Conservation (phyloP, 495 filamentous ascomycete species). For the Neurospora sp. region DNA sequence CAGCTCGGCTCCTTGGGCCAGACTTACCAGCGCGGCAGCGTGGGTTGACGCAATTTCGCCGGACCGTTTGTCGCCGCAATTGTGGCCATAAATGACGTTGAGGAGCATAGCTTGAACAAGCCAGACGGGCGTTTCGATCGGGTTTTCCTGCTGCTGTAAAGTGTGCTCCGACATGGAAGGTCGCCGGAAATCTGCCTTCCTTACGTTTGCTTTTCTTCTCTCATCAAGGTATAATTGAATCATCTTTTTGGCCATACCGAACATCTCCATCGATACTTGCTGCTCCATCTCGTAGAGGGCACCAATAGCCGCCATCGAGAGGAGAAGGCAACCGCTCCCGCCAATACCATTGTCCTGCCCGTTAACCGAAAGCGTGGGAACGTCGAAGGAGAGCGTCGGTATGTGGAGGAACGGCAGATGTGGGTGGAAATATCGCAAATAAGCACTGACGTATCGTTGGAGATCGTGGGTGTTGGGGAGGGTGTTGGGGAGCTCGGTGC, state of each 20-base stretch:
- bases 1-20: slow-evolving; percentile 79
- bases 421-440: slow-evolving; percentile 90
- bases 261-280: slow-evolving; percentile 70
- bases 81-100: slow-evolving; percentile 92
- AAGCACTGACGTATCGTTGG: slow-evolving; percentile 83
- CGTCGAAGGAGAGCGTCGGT: slow-evolving; percentile 85
- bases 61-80: slow-evolving; percentile 83
- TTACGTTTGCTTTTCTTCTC: slow-evolving; percentile 78
- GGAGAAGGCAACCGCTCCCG: slow-evolving; percentile 80
- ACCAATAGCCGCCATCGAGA: slow-evolving; percentile 94
- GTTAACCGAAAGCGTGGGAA: slow-evolving; percentile 52
- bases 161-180: slow-evolving; percentile 37
- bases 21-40: slow-evolving; percentile 79
- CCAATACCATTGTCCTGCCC: slow-evolving; percentile 58
- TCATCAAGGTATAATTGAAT: slow-evolving; percentile 91
- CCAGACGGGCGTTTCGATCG: slow-evolving; percentile 83
- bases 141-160: slow-evolving; percentile 49
- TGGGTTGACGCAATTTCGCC: slow-evolving; percentile 89
- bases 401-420: slow-evolving; percentile 91
- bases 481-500: slow-evolving; percentile 36
- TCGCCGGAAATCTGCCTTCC: slow-evolving; percentile 62
- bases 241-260: slow-evolving; percentile 90
- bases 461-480: slow-evolving; percentile 86
- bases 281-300: slow-evolving; percentile 88
- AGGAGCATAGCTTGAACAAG: slow-evolving; percentile 97